Base-by-base conservation (phyloP, 1,284 basidiomycete genomes). In the Naganishia sp. region DNA sequence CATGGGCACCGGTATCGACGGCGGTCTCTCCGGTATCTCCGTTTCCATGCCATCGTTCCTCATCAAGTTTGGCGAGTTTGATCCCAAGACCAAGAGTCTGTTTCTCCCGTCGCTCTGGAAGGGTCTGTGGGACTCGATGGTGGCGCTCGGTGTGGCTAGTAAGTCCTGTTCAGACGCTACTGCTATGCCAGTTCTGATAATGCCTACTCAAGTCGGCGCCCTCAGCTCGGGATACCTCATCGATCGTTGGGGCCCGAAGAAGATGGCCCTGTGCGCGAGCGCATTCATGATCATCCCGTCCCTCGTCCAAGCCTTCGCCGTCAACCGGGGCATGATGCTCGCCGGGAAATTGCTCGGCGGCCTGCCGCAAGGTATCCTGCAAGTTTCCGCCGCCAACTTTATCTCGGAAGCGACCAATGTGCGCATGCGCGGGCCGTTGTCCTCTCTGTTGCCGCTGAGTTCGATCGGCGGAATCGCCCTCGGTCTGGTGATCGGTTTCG, bases 311-410 rank as follows among this genome's bases (percentile, higher is more conserved):
- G 47, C 52, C 18, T 55, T 67, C 23, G 66, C 66, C 46, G 43
- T 13, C 39, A 56, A 25, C 28, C 58, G 43, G 42, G 52, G 28
- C 11, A 67, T 67, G 66, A 55, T 67, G 61, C 61, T 67, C 41
- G 66, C 45, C 54, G 66, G 66, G 21, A 67, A 67, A 54, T 21
- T 67, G 35, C 45, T 67, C 21, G 66, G 66, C 25, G 66, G 66
- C 3, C 47, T 67, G 5, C 66, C 66, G 15, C 60, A 67, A 25
- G 66, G 66, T 52, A 62, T 67, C 18, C 63, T 67, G 42, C 53
- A 63, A 35, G 66, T 62, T 31, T 31, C 60, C 13, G 66, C 66
- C 15, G 31, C 66, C 52, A 67, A 67, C 54, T 67, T 63, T 52
- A 53, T 67, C 10, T 61, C 66, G 21, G 66, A 67, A 41, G 66